phyloP scores from a whole-genome alignment of 225 moss, liverwort and hornwort genomes.

The Marchantia polymorpha region DNA sequence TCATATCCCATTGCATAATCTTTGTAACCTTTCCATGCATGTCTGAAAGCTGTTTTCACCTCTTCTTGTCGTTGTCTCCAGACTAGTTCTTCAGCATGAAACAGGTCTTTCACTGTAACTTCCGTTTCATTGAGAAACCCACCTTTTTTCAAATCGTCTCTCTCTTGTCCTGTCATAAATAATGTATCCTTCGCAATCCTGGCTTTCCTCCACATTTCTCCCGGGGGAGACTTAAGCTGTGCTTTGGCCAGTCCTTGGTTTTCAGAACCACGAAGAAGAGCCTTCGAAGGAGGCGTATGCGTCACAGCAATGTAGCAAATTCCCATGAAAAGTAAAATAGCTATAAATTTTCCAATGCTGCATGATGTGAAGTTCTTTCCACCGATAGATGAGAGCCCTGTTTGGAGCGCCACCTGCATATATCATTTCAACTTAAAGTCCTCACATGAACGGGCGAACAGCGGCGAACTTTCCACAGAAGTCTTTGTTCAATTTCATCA shows the following conservation, averaged over 20 bases:
- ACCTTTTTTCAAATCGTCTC: constrained; percentile 26
- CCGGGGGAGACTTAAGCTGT: not conserved
- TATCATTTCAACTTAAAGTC: not conserved
- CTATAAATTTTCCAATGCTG: constrained; percentile 71
- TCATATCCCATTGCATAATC: constrained; percentile 75
- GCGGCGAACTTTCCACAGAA: too few species aligned
- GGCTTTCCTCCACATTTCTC: constrained; percentile 10
- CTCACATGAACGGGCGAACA: not conserved
- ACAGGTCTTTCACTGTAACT: constrained; percentile 32
- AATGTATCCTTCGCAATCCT: constrained; percentile 9
- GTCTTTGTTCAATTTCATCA: too few species aligned
- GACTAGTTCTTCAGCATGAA: constrained; percentile 42
- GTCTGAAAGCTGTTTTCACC: constrained; percentile 69
- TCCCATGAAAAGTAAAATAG: constrained; percentile 56
- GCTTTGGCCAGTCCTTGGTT: constrained; percentile 28
- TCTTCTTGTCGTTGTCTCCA: constrained; percentile 71
- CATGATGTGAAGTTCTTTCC: constrained; percentile 63
- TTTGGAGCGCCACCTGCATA: constrained; percentile 65
- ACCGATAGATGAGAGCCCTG: constrained; percentile 48
- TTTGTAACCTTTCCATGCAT: constrained; percentile 93
- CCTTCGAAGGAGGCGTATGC: constrained; percentile 45
- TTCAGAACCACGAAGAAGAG: constrained; percentile 33
- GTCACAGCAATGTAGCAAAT: constrained; percentile 61
- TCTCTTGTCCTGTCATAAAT: constrained; percentile 9
- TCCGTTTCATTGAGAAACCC: constrained; percentile 9